phyloP scores from a whole-genome alignment of 768 basidiomycete species.

The Mycena epipterygia region DNA sequence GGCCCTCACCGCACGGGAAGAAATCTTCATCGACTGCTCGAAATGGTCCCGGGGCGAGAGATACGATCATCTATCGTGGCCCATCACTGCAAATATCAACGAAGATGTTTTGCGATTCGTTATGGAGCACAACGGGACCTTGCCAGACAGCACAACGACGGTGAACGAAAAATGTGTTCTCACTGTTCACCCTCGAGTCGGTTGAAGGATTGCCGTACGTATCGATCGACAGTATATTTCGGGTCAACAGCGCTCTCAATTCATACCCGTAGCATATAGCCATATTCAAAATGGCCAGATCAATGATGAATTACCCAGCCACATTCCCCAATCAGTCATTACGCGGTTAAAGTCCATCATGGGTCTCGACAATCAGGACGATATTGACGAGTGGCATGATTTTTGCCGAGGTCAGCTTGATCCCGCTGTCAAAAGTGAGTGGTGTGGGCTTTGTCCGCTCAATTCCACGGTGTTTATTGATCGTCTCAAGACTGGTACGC shows the following conservation, averaged over 20 bases:
- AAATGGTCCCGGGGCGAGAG: too few relatives aligned
- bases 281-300: conserved; percentile 1
- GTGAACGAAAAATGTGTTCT: neutral
- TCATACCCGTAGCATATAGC: neutral
- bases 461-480: too few relatives aligned
- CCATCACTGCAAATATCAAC: neutral
- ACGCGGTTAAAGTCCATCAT: conserved; percentile 33
- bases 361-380: conserved; percentile 18
- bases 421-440: too few relatives aligned
- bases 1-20: neutral
- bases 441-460: too few relatives aligned
- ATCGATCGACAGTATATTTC: neutral
- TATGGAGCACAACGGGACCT: too few relatives aligned
- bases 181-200: conserved; percentile 14
- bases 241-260: neutral
- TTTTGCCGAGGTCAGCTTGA: too few relatives aligned
- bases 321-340: conserved; percentile 21
- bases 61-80: neutral
- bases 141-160: too few relatives aligned
- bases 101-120: neutral
- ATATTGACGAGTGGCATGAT: conserved; percentile 36
- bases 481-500: conserved; percentile 37
- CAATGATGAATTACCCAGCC: conserved; percentile 31
- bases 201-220: conserved; percentile 16
- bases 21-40: too few relatives aligned